Evolutionary conservation across 306 rosid species (phyloP).

Genomic region (Betula pendula): DNA sequence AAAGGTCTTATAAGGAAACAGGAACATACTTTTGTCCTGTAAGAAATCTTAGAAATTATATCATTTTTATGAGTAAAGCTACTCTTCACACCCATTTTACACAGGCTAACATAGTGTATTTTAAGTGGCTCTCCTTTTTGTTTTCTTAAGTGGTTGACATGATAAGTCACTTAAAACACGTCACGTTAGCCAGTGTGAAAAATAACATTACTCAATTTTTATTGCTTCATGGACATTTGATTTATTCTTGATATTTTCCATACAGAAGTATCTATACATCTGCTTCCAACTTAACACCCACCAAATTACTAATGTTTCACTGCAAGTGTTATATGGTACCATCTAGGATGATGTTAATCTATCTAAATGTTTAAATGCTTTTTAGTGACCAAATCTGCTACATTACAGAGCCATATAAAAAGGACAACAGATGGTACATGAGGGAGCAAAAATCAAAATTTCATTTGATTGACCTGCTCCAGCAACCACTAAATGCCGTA

Average conservation of each 20-base stretch:
- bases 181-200: no score
- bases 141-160: no score
- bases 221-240: neutral
- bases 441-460: neutral
- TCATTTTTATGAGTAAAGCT: no score
- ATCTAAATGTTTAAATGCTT: neutral
- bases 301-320: neutral
- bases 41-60: no score
- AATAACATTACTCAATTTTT: no score
- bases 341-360: neutral
- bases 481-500: neutral
- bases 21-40: neutral
- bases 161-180: no score
- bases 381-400: neutral
- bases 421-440: neutral
- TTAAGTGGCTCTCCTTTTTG: no score
- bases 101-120: no score
- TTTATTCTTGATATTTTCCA: neutral
- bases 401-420: neutral
- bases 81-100: no score
- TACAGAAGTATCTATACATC: neutral
- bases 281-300: neutral
- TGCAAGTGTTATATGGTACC: neutral
- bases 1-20: neutral
- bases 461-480: neutral